Evolutionary conservation across 345 rosid genomes (phyloP).

Genomic region (Abelmoschus esculentus): DNA sequence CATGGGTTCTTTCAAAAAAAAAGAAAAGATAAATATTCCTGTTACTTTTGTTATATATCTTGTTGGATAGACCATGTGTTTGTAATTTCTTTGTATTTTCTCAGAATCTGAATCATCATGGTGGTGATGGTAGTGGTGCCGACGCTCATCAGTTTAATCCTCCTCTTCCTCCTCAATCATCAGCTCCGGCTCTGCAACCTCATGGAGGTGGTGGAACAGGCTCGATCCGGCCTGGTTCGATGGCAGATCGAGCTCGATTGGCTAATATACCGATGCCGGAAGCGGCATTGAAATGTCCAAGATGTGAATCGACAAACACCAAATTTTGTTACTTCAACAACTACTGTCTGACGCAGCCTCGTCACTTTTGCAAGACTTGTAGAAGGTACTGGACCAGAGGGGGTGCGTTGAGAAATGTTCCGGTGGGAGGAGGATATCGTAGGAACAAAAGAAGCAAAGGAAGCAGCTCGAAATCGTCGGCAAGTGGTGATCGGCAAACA

Average conservation of each 20-base stretch:
- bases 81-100: constrained; percentile 13
- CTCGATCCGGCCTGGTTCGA: constrained; percentile 77
- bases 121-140: constrained; percentile 20
- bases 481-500: constrained; percentile 30
- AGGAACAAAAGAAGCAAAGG: constrained; percentile 78
- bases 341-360: constrained; percentile 93
- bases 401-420: constrained; percentile 80
- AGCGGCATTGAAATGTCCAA: constrained; percentile 69
- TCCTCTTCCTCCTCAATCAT: constrained; percentile 8
- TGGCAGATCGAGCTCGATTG: constrained; percentile 86
- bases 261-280: constrained; percentile 88
- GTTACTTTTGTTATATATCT: constrained; percentile 22
- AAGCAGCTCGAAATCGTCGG: constrained; percentile 28
- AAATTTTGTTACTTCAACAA: constrained; percentile 96
- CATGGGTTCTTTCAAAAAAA: constrained; percentile 13
- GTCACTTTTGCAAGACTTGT: constrained; percentile 97
- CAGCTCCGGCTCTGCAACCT: constrained; percentile 36
- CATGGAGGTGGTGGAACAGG: constrained; percentile 50
- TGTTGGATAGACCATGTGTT: constrained; percentile 53
- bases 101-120: constrained; percentile 40
- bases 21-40: constrained; percentile 39
- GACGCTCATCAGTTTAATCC: constrained; percentile 33
- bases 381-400: constrained; percentile 98
- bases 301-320: constrained; percentile 92
- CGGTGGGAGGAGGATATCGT: constrained; percentile 90